These are phyloP conservation scores for Pleoardoris graminearum DNA, from an alignment of 2,329 filamentous ascomycete genomes.

Conservation along the genomic window DNA sequence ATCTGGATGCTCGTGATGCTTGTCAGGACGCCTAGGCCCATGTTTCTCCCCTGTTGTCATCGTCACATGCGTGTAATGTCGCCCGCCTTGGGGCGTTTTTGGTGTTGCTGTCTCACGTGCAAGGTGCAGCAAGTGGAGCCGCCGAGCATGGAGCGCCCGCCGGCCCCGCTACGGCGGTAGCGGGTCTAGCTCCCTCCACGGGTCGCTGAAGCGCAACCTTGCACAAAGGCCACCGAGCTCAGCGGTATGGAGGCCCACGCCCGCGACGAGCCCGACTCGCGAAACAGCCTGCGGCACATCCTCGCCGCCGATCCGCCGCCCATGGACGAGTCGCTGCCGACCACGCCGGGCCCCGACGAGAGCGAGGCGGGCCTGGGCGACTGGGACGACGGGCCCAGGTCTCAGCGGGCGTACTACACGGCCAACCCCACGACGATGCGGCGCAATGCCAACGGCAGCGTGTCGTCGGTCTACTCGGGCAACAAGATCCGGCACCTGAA, in stretches of 20 bases:
- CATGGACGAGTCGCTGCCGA: slow-evolving; percentile 41
- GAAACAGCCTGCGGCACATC: slow-evolving; percentile 47
- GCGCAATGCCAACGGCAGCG: slow-evolving; percentile 66
- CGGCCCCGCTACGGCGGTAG: no score
- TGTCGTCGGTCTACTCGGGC: slow-evolving; percentile 68
- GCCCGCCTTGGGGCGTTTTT: no score
- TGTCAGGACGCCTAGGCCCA: no score
- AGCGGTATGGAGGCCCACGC: no score
- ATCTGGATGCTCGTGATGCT: neutral
- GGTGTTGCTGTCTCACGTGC: no score
- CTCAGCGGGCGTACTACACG: slow-evolving; percentile 47
- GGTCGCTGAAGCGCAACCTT: no score
- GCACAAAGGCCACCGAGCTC: no score
- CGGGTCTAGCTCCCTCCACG: no score
- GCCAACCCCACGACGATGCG: slow-evolving; percentile 57
- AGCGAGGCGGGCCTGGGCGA: slow-evolving; percentile 34
- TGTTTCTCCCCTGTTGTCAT: no score
- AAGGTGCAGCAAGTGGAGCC: no score
- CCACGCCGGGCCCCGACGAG: slow-evolving; percentile 39
- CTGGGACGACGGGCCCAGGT: slow-evolving; percentile 31
- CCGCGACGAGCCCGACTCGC: slow-evolving; percentile 42
- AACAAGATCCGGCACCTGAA: slow-evolving; percentile 84
- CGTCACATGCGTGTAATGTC: no score
- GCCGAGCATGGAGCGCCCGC: no score
- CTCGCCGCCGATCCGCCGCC: slow-evolving; percentile 38